phyloP scores from a whole-genome alignment of 176 grass and related monocot genomes.

The Oryza rufipogon region DNA sequence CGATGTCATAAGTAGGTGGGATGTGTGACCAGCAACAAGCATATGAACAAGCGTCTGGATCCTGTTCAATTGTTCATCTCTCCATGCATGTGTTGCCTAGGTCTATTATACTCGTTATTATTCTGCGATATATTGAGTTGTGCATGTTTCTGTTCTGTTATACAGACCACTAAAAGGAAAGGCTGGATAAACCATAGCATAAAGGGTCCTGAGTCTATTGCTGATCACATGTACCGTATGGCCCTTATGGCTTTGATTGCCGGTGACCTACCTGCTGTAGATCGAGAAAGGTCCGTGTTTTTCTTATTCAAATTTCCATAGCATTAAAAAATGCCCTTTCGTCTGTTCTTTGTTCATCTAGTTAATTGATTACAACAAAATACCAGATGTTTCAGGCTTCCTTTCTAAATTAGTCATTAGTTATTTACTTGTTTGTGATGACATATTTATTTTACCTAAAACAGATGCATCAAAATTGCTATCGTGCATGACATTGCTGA shows the following conservation, averaged over 20 bases:
- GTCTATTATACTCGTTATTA: slow-evolving; percentile 27
- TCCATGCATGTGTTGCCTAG: neutral
- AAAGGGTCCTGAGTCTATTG: slow-evolving; percentile 90
- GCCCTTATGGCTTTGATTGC: slow-evolving; percentile 87
- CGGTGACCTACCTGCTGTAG: slow-evolving; percentile 60
- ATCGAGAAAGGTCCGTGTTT: slow-evolving; percentile 78
- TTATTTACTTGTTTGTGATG: slow-evolving; percentile 19
- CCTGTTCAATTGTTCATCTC: neutral
- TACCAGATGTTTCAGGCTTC: neutral
- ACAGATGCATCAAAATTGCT: slow-evolving; percentile 98
- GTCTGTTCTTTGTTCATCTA: neutral
- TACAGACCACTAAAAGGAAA: slow-evolving; percentile 94
- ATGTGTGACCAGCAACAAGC: neutral
- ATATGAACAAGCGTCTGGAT: slow-evolving; percentile 11
- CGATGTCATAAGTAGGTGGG: neutral
- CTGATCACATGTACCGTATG: slow-evolving; percentile 99
- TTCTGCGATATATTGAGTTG: slow-evolving; percentile 1
- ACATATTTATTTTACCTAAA: slow-evolving; percentile 3
- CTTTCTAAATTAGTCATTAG: neutral
- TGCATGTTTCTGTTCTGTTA: slow-evolving; percentile 1
- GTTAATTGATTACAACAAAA: neutral
- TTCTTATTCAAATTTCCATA: slow-evolving; percentile 8
- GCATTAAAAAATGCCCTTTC: neutral
- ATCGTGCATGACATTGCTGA: slow-evolving; percentile 99
- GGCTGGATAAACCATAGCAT: slow-evolving; percentile 95